Evolutionary conservation across 371 early-diverging fungal genomes (phyloP), one percentile per base, ranked within the genome.

Genomic region (Zopfochytrium polystomum): DNA sequence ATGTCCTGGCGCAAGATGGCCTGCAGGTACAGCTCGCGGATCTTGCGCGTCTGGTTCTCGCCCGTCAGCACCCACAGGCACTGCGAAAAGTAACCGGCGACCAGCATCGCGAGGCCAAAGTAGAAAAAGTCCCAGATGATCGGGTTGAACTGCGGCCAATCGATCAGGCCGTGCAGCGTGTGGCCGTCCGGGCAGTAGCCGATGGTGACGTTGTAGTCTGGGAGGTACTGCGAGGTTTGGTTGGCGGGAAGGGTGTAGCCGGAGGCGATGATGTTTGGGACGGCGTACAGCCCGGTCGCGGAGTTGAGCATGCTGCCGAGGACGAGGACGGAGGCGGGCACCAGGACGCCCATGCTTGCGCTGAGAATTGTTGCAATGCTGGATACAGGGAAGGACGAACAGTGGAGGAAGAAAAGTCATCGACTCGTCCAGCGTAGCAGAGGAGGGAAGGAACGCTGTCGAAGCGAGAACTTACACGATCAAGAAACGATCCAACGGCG

Each of bases 1-100:
- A 92, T 83, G 25, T 97, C 91, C 70, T 96, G 95, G 31, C 90
- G 85, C 38, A 98, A 62, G 23, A 78, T 63, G 22, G 70, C 53
- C 26, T 66, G 35, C 48, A 78, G 55, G 55, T 73, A 78, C 25
- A 45, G 62, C 49, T 71, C 69, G 13, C 75, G 64, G 20, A 75
- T 66, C 35, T 63, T 44, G 45, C 56, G 61, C 48, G 61, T 33
- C 23, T 52, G 38, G 20, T 51, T 49, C 68, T 75, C 68, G 47
- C 71, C 64, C 56, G 76, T 57, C 44, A 52, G 50, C 5, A 66
- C 61, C 54, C 54, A 66, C 58, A 67, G 59, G 55, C 52, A 29
- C 52, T 68, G 56, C 38, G 73, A 78, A 18, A 63, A 52, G 58
- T 84, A 81, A 29, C 78, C 70, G 9, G 67, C 54, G 26, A 78